phyloP scores from a whole-genome alignment of 768 basidiomycete species.

The Mycena galopus region DNA sequence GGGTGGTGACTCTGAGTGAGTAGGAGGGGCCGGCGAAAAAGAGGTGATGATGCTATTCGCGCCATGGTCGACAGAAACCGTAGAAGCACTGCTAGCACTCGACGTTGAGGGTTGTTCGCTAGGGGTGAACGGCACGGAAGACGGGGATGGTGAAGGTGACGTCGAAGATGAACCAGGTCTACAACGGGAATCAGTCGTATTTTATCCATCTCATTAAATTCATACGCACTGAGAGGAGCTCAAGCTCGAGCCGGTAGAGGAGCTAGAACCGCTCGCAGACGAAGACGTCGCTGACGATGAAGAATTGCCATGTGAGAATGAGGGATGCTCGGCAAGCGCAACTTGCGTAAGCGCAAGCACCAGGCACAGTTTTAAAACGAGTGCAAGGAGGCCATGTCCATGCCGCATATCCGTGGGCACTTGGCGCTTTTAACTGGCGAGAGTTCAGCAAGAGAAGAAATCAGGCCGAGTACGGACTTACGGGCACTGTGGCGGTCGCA shows the following conservation, averaged over 20 bases:
- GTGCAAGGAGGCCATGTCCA: slow-evolving; percentile 12
- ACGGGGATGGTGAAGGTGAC: neutral
- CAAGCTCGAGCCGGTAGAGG: neutral
- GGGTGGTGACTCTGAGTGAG: neutral
- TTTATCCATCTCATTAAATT: neutral
- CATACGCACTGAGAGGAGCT: slow-evolving; percentile 1
- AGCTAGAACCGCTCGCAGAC: neutral
- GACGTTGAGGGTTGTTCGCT: too few species aligned
- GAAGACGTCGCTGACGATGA: neutral
- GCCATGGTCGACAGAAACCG: neutral
- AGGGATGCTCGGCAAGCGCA: neutral
- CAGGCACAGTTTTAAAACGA: slow-evolving; percentile 19
- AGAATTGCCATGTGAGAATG: neutral
- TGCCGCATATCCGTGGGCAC: slow-evolving; percentile 20
- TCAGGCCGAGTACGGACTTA: neutral
- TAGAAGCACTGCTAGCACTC: neutral
- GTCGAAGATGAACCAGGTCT: neutral
- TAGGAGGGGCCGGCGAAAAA: neutral
- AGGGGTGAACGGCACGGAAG: neutral
- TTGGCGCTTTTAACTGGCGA: neutral
- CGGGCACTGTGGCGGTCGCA: neutral
- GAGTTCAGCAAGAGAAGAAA: neutral
- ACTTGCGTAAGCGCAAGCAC: slow-evolving; percentile 5
- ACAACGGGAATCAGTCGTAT: neutral
- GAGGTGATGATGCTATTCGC: neutral